Evolutionary conservation across 495 filamentous ascomycete species (phyloP), one percentile per base, ranked within the genome.

Genomic region (Podospora conica): DNA sequence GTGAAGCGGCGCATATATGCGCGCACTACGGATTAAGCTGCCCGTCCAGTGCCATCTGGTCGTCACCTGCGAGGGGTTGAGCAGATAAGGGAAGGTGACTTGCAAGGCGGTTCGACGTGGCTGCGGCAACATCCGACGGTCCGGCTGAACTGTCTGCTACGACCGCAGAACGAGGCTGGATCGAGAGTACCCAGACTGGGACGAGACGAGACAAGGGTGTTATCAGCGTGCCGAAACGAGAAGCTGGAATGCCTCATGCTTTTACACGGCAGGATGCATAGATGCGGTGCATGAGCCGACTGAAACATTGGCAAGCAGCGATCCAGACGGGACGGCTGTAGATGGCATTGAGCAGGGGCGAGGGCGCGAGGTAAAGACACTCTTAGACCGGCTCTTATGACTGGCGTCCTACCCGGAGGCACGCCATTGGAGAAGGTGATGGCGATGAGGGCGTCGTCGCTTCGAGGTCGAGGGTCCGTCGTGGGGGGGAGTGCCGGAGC

Each of bases 71-170:
- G 58, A 55, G 63, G 33, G 27, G 9, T 55, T 64, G 55, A 40
- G 54, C 63, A 31, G 63, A 64, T 64, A 64, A 64, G 63, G 31
- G 63, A 55, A 64, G 63, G 63, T 64, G 54, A 56, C 54, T 64
- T 58, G 28, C 8, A 20, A 12, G 40, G 23, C 21, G 15, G 55
- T 8, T 27, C 27, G 54, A 31, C 63, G 48, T 63, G 55, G 8
- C 63, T 53, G 63, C 63, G 28, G 40, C 48, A 58, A 53, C 24
- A 64, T 55, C 63, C 63, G 63, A 55, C 58, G 27, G 63, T 28
- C 57, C 63, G 63, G 63, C 63, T 64, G 63, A 64, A 64, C 53
- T 7, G 63, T 48, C 27, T 48, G 63, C 15, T 55, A 64, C 57
- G 57, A 58, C 58, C 48, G 63, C 21, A 31, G 63, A 25, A 57